Evolutionary conservation across 805 yeast genomes (phyloP), one percentile per base, ranked within the genome.

Genomic region (Zygosaccharomyces lentus): DNA sequence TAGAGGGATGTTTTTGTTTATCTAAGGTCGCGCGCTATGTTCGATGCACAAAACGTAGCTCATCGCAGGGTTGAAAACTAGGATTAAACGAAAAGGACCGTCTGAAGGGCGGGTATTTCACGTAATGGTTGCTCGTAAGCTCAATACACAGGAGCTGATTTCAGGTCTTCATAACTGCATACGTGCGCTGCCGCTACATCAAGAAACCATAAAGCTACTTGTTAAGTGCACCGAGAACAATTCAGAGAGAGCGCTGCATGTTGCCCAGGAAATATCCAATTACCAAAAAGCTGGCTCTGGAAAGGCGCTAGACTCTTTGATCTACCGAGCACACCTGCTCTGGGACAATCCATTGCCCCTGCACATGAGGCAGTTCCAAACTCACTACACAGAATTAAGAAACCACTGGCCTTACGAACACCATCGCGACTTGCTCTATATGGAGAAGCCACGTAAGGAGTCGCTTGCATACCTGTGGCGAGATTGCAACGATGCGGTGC

Each of bases 361-460:
- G 8, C 56, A 55, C 41, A n/a, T 56, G 8, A 32, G 34, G 27
- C 30, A 26, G 19, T 51, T 56, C 19, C 47, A 51, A 21, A 29
- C 37, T 6, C 31, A 53, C 42, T 49, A 48, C 42, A 30, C 25
- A 9, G 56, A 53, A 15, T 19, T 57, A 38, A 41, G 51, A 3
- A 46, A 47, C 27, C 49, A 43, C 37, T 55, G 59, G 59, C 61
- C 61, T 17, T 52, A 53, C 35, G 61, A 57, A 43, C 45, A 34
- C 12, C 54, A 55, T 16, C 38, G 54, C 9, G 23, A 47, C 12
- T 34, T 55, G 7, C 34, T 55, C 10, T 34, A 37, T 17, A 54
- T 54, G 55, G 43, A 47, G 12, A 32, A 47, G 7, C 54, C 58
- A 17, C 47, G 44, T 21, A 30, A 32, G 19, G 40, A 43, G 9